Base-by-base conservation (phyloP, 176 grass and related monocot species). In the Musa beccarii region DNA sequence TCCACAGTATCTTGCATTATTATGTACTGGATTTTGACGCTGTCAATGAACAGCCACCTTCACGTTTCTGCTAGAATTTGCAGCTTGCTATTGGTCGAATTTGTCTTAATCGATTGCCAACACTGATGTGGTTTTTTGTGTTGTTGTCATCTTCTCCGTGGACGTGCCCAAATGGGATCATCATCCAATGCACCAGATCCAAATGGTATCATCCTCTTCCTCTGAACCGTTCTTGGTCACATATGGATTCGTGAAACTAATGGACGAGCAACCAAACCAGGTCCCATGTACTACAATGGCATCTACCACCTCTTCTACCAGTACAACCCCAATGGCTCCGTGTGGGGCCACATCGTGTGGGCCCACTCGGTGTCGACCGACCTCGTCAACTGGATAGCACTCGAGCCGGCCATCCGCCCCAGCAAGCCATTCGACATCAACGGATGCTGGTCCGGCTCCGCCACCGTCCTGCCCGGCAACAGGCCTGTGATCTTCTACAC, bases 221-320 rank as follows among this genome's bases (percentile, higher is more conserved):
- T 43, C 34, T 43, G 4, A 43, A 43, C 34, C 34, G 5, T 43
- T 43, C 4, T 43, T 43, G 34, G 34, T 43, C 34, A 6, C 34
- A 6, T 43, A 43, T 43, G 34, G 34, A 43, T 43, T 43, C 34
- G 4, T 43, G 34, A 43, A 43, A 4, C 34, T 43, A 43, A 43
- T 43, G 34, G 34, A 0, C 4, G 34, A 43, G 34, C 34, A 43
- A 43, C 68, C 69, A 78, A 52, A 77, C 22, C 84, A 97, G 93
- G 93, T 52, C 93, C 93, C 19, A 87, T 97, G 90, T 97, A 91
- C 82, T 91, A 89, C 90, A 97, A 89, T 21, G 93, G 93, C 50
- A 69, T 93, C 61, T 97, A 97, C 70, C 93, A 97, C 23, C 80
- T 89, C n/a, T 93, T 97, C 78, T 97, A 97, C 84, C 94, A 97